phyloP scores from a whole-genome alignment of 2,329 filamentous ascomycete genomes.

The Epichloe sp. region DNA sequence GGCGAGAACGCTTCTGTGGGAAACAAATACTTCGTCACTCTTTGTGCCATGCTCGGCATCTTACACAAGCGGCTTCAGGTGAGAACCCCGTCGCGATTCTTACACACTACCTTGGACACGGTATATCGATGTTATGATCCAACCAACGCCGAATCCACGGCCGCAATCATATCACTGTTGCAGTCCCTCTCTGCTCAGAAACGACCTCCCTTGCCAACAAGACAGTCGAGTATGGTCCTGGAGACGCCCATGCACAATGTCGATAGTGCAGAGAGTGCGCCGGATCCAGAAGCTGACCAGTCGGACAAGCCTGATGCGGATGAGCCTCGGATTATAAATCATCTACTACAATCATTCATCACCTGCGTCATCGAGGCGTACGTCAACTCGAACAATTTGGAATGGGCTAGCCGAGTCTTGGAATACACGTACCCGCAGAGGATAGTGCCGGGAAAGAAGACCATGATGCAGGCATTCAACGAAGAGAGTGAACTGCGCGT shows the following conservation, averaged over 20 bases:
- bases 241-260: slow-evolving; percentile 42
- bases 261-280: slow-evolving; percentile 40
- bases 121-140: slow-evolving; percentile 53
- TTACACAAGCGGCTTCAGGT: slow-evolving; percentile 64
- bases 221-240: slow-evolving; percentile 44
- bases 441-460: slow-evolving; percentile 47
- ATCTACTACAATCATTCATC: slow-evolving; percentile 62
- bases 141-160: slow-evolving; percentile 52
- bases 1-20: slow-evolving; percentile 24
- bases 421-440: slow-evolving; percentile 55
- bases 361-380: slow-evolving; percentile 66
- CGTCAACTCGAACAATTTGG: slow-evolving; percentile 45
- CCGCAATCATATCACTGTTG: slow-evolving; percentile 56
- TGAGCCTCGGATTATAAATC: slow-evolving; percentile 49
- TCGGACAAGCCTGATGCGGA: slow-evolving; percentile 27
- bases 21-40: slow-evolving; percentile 46
- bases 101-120: slow-evolving; percentile 63
- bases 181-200: slow-evolving; percentile 55
- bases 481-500: slow-evolving; percentile 47
- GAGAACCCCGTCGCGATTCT: slow-evolving; percentile 64
- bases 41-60: slow-evolving; percentile 59
- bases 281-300: slow-evolving; percentile 44
- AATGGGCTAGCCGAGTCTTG: slow-evolving; percentile 51
- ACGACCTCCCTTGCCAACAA: slow-evolving; percentile 46
- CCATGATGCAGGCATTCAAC: slow-evolving; percentile 50